Percentiles rank a stretch among this genome's conserved stretches.
phyloP scores from a whole-genome alignment of 495 filamentous ascomycete genomes.

The Talaromyces trachyspermus region DNA sequence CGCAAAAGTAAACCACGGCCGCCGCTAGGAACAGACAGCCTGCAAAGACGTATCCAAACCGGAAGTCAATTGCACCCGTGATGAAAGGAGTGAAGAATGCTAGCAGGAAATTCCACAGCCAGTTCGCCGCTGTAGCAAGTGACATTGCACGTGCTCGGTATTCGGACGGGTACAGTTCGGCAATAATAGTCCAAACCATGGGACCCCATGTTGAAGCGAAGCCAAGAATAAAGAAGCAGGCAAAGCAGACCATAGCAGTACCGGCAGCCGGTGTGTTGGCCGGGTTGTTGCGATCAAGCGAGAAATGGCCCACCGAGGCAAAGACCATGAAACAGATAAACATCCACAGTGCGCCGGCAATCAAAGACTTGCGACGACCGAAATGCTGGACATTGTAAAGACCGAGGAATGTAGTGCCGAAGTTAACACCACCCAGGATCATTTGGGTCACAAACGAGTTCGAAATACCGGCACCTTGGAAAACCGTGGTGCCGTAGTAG shows the following conservation, averaged over 20 bases:
- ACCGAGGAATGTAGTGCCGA: conserved; percentile 61
- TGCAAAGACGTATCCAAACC: conserved; percentile 73
- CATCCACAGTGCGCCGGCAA: conserved; percentile 61
- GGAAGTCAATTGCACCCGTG: conserved; percentile 55
- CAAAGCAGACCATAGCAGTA: conserved; percentile 67
- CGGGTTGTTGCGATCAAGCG: conserved; percentile 47
- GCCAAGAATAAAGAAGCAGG: conserved; percentile 54
- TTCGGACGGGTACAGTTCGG: conserved; percentile 70
- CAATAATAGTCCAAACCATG: conserved; percentile 69
- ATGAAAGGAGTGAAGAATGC: conserved; percentile 73
- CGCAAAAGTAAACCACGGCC: conserved; percentile 62
- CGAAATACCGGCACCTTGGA: conserved; percentile 58
- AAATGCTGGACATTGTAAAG: conserved; percentile 65
- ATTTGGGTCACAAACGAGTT: conserved; percentile 67
- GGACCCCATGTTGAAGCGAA: conserved; percentile 72
- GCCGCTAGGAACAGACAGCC: conserved; percentile 54
- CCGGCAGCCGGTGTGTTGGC: conserved; percentile 53
- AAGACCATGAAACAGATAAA: conserved; percentile 66
- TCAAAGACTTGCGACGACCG: conserved; percentile 61
- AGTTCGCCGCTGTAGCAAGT: conserved; percentile 70
- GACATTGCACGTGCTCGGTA: conserved; percentile 70
- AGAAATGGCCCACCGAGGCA: conserved; percentile 59
- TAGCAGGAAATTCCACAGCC: conserved; percentile 81
- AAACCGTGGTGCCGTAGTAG: conserved; percentile 68
- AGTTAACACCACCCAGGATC: conserved; percentile 69